These are phyloP conservation scores for Citrus mangshanensis DNA, from an alignment of 345 rosid genomes.

Conservation along the genomic window DNA sequence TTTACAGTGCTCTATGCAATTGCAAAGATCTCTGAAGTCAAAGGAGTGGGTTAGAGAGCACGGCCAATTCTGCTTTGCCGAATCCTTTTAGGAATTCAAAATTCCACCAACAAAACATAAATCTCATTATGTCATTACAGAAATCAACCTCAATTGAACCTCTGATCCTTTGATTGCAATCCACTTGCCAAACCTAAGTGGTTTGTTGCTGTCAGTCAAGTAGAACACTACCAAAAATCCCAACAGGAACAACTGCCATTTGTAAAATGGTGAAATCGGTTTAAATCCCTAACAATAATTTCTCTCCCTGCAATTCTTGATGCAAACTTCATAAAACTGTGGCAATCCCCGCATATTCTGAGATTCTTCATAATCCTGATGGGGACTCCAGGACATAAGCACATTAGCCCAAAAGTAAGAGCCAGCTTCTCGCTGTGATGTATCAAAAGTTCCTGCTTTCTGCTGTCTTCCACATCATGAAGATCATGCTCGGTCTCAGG, in stretches of 20 bases:
- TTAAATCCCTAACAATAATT: slow-evolving; percentile 66
- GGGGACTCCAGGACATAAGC: slow-evolving; percentile 36
- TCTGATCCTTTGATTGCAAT: too few species aligned
- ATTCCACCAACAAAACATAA: too few species aligned
- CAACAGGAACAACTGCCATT: slow-evolving; percentile 63
- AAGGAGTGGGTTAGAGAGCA: neutral
- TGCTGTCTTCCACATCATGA: slow-evolving; percentile 53
- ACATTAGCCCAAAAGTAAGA: slow-evolving; percentile 52
- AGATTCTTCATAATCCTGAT: slow-evolving; percentile 76
- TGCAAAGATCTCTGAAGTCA: neutral
- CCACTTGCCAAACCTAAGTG: neutral
- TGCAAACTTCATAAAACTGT: slow-evolving; percentile 69
- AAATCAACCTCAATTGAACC: too few species aligned
- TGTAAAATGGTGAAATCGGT: slow-evolving; percentile 67
- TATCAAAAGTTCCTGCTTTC: slow-evolving; percentile 55
- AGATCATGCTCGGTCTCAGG: slow-evolving; percentile 44
- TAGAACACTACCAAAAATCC: slow-evolving; percentile 57
- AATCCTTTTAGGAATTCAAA: neutral
- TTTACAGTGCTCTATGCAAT: neutral
- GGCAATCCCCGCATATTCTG: slow-evolving; percentile 78
- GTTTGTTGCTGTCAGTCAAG: neutral
- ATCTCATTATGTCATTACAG: too few species aligned
- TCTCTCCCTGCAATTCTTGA: slow-evolving; percentile 44
- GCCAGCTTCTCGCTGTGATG: slow-evolving; percentile 80
- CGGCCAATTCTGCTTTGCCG: neutral